Evolutionary conservation across 768 basidiomycete genomes (phyloP), one percentile per base, ranked within the genome.

Genomic region (Xerocomellus chrysenteron): DNA sequence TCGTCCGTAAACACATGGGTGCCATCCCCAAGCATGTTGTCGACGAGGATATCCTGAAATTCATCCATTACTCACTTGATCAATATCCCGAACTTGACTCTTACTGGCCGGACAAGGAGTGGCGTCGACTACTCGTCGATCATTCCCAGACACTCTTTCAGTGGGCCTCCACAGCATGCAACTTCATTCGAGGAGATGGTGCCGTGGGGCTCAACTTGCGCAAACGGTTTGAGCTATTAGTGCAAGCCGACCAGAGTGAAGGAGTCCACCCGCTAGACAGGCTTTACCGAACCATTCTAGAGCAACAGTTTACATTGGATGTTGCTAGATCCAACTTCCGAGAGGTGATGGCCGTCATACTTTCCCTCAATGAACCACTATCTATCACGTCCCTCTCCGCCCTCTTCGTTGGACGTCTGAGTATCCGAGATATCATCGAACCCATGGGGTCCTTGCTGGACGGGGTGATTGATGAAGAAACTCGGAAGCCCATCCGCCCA

Each of bases 141-240:
- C 59, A 26, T 10, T 64, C 65, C 2, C 56, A 68, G 8, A 62
- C 55, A 5, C 59, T 67, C 13, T 69, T 69, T 35, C 64, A 66
- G 50, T 69, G 68, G 68, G 68, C 65, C 1, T 54, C 43, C 13
- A 57, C 58, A 0, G 67, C 57, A 0, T 67, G 67, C 46, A n/a
- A 42, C 26, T 28, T 28, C 2, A 28, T 28, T 28, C 26, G 26
- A 28, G 26, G 26, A 28, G 26, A 28, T 28, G 26, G 26, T 2
- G 3, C 26, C 3, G 26, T 28, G 26, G 26, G 26, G 26, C 26
- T 28, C 26, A 28, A 19, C 5, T 11, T 11, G 5, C 21, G 5
- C 14, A 7, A 33, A 5, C 50, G 40, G 5, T 46, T 57, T 14
- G 8, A 35, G 14, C 3, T 45, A 4, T 36, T 53, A n/a, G 17